Conservation (phyloP, 2,329 filamentous ascomycete genomes). For the Cryphonectria japonica region DNA sequence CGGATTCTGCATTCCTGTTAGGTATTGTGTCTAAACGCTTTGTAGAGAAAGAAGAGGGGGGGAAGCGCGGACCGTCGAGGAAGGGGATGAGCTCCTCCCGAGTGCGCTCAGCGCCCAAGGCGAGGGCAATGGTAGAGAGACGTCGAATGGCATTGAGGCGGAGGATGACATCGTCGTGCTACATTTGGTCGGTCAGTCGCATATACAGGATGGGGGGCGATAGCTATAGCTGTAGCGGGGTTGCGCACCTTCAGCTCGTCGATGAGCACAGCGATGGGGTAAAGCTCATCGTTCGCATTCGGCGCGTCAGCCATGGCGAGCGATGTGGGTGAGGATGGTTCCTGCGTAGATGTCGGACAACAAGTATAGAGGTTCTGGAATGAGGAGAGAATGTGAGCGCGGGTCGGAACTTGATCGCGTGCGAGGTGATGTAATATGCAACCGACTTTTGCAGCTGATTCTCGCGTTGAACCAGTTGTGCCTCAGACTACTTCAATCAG, state of each 20-base stretch:
- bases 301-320: constrained; percentile 84
- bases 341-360: constrained; percentile 19
- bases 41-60: constrained; percentile 31
- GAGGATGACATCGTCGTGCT: constrained; percentile 98
- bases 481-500: constrained; percentile 26
- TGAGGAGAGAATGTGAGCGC: constrained; percentile 22
- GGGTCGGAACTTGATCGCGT: constrained; percentile 27
- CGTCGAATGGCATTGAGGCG: constrained; percentile 98
- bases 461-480: constrained; percentile 21
- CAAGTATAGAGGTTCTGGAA: constrained; percentile 11
- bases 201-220: constrained; percentile 11
- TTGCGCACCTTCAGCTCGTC: constrained; percentile 92
- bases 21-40: constrained; percentile 24
- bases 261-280: constrained; percentile 98
- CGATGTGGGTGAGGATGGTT: constrained; percentile 32
- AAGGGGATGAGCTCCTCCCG: constrained; percentile 99
- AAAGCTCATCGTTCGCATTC: constrained; percentile 96
- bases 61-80: constrained; percentile 78
- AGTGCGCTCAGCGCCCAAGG: constrained; percentile 92
- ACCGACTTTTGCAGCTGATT: constrained; percentile 31
- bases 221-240: constrained; percentile 4
- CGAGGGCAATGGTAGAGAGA: constrained; percentile 96
- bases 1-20: constrained; percentile 71
- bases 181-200: constrained; percentile 37
- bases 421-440: constrained; percentile 30